Conservation (phyloP, 805 yeast species). For the Priceomyces melissophilus region DNA sequence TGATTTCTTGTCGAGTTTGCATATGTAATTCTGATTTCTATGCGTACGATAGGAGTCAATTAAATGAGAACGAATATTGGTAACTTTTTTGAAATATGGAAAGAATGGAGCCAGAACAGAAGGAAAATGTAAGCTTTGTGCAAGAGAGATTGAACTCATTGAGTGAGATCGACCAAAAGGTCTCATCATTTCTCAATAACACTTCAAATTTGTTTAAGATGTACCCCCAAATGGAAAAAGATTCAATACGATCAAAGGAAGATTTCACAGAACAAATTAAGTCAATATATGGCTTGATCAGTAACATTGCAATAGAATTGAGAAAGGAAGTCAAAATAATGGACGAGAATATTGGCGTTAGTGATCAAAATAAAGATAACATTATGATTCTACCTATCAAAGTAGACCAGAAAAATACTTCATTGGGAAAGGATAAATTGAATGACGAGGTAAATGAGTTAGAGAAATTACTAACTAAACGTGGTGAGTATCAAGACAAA, state of each 20-base stretch:
- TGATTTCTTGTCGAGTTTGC: not conserved
- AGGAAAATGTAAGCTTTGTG: constrained; percentile 31
- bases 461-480: constrained; percentile 5
- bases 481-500: not conserved
- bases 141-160: constrained; percentile 51
- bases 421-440: constrained; percentile 59
- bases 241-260: constrained; percentile 24
- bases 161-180: constrained; percentile 48
- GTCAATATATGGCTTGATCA: constrained; percentile 51
- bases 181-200: constrained; percentile 49
- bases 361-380: constrained; percentile 39
- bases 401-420: constrained; percentile 67
- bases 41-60: too few species aligned
- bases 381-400: constrained; percentile 62
- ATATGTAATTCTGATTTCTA: not conserved
- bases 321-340: constrained; percentile 64
- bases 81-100: too few species aligned
- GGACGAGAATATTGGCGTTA: constrained; percentile 56
- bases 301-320: constrained; percentile 55
- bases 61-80: too few species aligned
- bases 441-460: constrained; percentile 38
- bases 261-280: constrained; percentile 44
- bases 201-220: constrained; percentile 47
- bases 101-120: constrained; percentile 7
- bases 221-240: constrained; percentile 26